Conservation (phyloP, 257 asterid species). For the Prunella vulgaris region DNA sequence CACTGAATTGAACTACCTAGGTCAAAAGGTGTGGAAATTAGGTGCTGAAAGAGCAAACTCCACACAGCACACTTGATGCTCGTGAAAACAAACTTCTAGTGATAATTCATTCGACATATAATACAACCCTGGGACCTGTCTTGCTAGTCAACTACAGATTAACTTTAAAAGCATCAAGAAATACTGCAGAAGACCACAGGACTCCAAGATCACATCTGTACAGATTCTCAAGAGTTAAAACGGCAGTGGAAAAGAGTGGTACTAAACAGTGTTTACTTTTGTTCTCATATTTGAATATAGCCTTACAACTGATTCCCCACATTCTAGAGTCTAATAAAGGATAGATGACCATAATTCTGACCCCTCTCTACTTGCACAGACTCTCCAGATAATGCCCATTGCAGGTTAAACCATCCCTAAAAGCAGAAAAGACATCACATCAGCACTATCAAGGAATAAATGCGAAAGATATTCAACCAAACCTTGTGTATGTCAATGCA, state of each 20-base stretch:
- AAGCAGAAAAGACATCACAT: neutral
- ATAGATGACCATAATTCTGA: neutral
- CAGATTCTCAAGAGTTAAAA: neutral
- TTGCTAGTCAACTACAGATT: neutral
- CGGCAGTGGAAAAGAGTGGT: neutral
- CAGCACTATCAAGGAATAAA: neutral
- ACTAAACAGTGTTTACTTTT: neutral
- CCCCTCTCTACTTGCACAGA: neutral
- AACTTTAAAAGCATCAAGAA: neutral
- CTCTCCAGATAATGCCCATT: neutral
- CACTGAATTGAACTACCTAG: neutral
- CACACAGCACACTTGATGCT: neutral
- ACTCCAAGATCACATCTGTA: neutral
- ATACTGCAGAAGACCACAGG: neutral
- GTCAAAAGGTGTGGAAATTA: neutral
- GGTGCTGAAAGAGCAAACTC: neutral
- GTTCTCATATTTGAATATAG: neutral
- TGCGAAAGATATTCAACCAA: conserved; percentile 9
- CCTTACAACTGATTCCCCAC: neutral
- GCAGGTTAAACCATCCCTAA: neutral
- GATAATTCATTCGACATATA: neutral
- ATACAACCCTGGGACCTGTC: neutral
- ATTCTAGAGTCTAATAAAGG: neutral
- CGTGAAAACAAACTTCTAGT: neutral
- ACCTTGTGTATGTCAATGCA: conserved; percentile 99